Percentiles rank a stretch among this genome's conserved stretches.
Evolutionary conservation across 2,329 filamentous ascomycete genomes (phyloP).

Genomic region (Curvularia verruculosa): DNA sequence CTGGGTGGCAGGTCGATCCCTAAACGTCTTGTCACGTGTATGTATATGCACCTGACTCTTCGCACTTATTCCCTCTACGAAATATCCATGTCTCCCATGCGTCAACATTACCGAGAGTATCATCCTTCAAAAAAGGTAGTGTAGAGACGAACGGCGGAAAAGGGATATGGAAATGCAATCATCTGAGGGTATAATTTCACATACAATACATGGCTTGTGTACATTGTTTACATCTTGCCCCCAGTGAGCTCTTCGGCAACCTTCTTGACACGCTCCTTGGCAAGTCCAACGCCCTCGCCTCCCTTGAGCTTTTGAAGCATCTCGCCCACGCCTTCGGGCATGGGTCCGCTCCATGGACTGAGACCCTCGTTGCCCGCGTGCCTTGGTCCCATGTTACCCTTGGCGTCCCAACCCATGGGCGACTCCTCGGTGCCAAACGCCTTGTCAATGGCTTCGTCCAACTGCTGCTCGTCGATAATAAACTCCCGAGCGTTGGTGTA

Average conservation of each 20-base stretch:
- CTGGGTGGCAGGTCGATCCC: not conserved
- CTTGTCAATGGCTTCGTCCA: constrained; percentile 73
- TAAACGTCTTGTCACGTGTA: too few relatives aligned
- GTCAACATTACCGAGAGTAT: too few relatives aligned
- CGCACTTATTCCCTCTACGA: not conserved
- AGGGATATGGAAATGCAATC: not conserved
- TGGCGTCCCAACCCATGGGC: constrained; percentile 49
- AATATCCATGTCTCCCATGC: not conserved
- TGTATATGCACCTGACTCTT: too few relatives aligned
- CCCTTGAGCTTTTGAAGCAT: constrained; percentile 45
- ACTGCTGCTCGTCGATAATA: constrained; percentile 80
- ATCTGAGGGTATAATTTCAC: not conserved
- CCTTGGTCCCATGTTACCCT: constrained; percentile 28
- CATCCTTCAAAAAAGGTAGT: not conserved
- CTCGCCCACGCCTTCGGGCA: constrained; percentile 43
- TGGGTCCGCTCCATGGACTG: constrained; percentile 41
- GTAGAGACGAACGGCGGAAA: not conserved
- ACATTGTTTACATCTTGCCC: constrained; percentile 59
- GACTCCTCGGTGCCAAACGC: constrained; percentile 70
- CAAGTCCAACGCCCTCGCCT: constrained; percentile 51
- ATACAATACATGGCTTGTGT: constrained; percentile 1
- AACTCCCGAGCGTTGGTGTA: constrained; percentile 89
- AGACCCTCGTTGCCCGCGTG: constrained; percentile 31
- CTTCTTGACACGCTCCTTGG: constrained; percentile 65
- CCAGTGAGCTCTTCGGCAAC: constrained; percentile 72